These are phyloP conservation scores for Chernovozyma sophiae-reginae DNA, from an alignment of 1,139 yeast genomes.

Conservation along the genomic window DNA sequence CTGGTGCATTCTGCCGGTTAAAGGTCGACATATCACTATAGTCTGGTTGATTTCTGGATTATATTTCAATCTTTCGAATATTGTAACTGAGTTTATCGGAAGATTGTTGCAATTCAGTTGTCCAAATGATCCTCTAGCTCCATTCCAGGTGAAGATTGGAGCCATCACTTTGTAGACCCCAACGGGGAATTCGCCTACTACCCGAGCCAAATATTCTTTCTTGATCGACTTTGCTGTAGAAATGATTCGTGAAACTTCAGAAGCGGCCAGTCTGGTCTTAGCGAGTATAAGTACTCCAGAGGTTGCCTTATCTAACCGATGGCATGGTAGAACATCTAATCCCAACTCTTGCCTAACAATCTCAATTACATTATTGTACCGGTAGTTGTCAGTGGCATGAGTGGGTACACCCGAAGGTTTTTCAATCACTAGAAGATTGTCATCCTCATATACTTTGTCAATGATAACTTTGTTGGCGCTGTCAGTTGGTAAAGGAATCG, in stretches of 20 bases:
- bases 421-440: slow-evolving; percentile 53
- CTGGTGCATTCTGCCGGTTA: slow-evolving; percentile 77
- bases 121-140: slow-evolving; percentile 33
- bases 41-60: slow-evolving; percentile 36
- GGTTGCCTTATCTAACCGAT: slow-evolving; percentile 69
- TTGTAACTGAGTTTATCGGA: slow-evolving; percentile 31
- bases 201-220: slow-evolving; percentile 57
- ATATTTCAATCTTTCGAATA: slow-evolving; percentile 25
- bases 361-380: slow-evolving; percentile 51
- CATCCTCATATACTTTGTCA: slow-evolving; percentile 44
- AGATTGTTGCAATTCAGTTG: slow-evolving; percentile 24
- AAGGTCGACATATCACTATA: slow-evolving; percentile 60
- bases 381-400: slow-evolving; percentile 71
- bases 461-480: slow-evolving; percentile 15
- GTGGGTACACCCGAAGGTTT: slow-evolving; percentile 79
- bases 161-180: slow-evolving; percentile 19
- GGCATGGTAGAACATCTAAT: slow-evolving; percentile 52
- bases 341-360: slow-evolving; percentile 13
- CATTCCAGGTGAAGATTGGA: slow-evolving; percentile 35
- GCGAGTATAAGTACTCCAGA: slow-evolving; percentile 69
- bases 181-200: slow-evolving; percentile 47
- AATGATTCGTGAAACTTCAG: slow-evolving; percentile 40
- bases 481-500: slow-evolving; percentile 29
- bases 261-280: slow-evolving; percentile 42
- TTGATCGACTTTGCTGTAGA: slow-evolving; percentile 15